Base-by-base conservation (phyloP, 1,139 yeast species). In the Komagataea norvegica region DNA sequence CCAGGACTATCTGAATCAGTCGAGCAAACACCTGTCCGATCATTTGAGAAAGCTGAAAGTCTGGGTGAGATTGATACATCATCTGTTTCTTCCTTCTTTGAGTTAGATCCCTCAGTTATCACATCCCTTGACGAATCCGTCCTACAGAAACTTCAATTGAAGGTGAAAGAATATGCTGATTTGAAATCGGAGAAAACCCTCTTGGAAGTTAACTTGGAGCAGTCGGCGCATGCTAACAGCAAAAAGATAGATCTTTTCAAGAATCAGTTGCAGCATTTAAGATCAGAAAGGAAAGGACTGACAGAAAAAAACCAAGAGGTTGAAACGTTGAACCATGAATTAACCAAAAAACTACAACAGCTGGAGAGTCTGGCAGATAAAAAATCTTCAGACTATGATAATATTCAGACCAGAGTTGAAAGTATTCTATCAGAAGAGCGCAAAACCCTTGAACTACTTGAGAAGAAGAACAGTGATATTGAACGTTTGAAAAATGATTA, bases 151-250 rank as follows among this genome's bases (percentile, higher is more conserved):
- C 53, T 81, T 18, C 61, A 65, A 5, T 55, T 60, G 3, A 71
- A 70, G 43, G 64, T 80, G 2, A 53, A 64, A 3, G 77, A 75
- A 42, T 64, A 64, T 44, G 72, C 75, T 33, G 68, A 68, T 3
- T 43, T 79, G 26, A 63, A 67, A 41, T 71, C 84, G 1, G 77
- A 76, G 44, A 65, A 69, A 33, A 58, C 75, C 16, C 62, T 75
- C 17, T 55, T 74, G 23, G 74, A 74, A 51, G 67, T 79, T 18
- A 69, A 70, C 36, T 62, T 67, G 37, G 87, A 80, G 51, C 84
- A 76, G 48, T 47, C 66, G 6, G 60, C 66, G 22, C 78, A 70
- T 35, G 52, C 55, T 6, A 61, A 57, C 20, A 54, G 54, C 24
- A 61, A 55, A 49, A 67, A 61, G 40, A 51, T 57, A 8, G 65